Evolutionary conservation across 2,329 filamentous ascomycete species (phyloP).

Genomic region (Ascosphaera aggregata): DNA sequence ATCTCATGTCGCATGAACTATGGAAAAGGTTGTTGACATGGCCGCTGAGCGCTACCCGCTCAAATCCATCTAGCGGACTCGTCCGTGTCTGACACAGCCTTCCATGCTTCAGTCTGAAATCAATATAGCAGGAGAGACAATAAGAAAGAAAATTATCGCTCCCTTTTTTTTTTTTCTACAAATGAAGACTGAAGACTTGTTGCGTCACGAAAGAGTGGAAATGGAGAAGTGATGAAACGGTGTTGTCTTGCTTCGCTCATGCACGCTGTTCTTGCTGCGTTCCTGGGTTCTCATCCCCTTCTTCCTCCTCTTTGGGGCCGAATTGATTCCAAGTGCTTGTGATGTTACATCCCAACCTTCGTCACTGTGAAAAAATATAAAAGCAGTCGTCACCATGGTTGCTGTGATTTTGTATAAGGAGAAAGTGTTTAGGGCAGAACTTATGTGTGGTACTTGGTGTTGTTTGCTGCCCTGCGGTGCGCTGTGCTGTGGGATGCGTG

Average conservation of each 20-base stretch:
- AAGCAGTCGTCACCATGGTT: too few species aligned
- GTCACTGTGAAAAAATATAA: too few species aligned
- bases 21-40: slow-evolving; percentile 1
- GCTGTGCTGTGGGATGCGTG: background rate
- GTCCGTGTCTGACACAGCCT: background rate
- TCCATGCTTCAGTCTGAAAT: background rate
- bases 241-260: background rate
- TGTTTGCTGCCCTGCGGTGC: background rate
- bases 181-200: background rate
- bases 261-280: background rate
- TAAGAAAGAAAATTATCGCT: background rate
- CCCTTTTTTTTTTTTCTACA: too few species aligned
- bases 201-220: background rate
- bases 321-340: too few species aligned
- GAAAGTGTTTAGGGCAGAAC: background rate
- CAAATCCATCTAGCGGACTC: background rate
- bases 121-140: background rate
- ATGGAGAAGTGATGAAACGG: background rate
- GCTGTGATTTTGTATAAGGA: too few species aligned
- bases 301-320: too few species aligned
- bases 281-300: background rate
- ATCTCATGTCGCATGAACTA: slow-evolving; percentile 1
- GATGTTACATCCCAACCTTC: too few species aligned
- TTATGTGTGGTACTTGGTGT: background rate
- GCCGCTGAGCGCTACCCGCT: slow-evolving; percentile 1